A percentile compares a stretch with the other conserved stretches of the same genome.
Conservation (phyloP, 2,329 filamentous ascomycete genomes). For the Aspergillus terreus region DNA sequence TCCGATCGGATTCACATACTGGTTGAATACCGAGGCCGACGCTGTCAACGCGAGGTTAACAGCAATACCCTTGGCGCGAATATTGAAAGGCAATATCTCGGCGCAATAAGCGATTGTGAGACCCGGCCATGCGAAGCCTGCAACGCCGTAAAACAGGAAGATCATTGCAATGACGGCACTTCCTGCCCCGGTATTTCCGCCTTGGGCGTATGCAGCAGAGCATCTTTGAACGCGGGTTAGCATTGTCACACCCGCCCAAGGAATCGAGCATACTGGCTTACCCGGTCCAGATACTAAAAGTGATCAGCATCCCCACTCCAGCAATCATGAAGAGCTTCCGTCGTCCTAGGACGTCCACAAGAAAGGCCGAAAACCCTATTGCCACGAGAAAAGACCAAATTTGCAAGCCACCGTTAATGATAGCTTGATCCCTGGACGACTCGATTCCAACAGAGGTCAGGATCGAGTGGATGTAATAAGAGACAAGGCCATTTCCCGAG, state of each 20-base stretch:
- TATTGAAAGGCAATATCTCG: not conserved
- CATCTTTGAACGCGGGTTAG: too few species aligned
- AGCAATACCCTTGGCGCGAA: not conserved
- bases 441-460: slow-evolving; percentile 24
- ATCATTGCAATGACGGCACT: slow-evolving; percentile 3
- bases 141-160: slow-evolving; percentile 23
- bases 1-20: slow-evolving; percentile 8
- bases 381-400: slow-evolving; percentile 19
- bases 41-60: too few species aligned
- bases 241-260: too few species aligned
- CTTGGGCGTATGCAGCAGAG: too few species aligned
- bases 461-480: slow-evolving; percentile 33
- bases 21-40: not conserved
- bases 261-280: too few species aligned
- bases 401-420: slow-evolving; percentile 20
- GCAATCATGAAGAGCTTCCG: slow-evolving; percentile 9
- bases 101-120: slow-evolving; percentile 15
- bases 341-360: slow-evolving; percentile 8
- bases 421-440: slow-evolving; percentile 10
- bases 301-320: slow-evolving; percentile 8
- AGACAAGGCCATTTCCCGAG: slow-evolving; percentile 13
- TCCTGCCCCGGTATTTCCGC: too few species aligned
- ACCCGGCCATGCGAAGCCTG: slow-evolving; percentile 21
- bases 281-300: slow-evolving; percentile 14
- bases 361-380: slow-evolving; percentile 19